Conservation (phyloP, 1,284 basidiomycete species). For the Ceratobasidium sp. region DNA sequence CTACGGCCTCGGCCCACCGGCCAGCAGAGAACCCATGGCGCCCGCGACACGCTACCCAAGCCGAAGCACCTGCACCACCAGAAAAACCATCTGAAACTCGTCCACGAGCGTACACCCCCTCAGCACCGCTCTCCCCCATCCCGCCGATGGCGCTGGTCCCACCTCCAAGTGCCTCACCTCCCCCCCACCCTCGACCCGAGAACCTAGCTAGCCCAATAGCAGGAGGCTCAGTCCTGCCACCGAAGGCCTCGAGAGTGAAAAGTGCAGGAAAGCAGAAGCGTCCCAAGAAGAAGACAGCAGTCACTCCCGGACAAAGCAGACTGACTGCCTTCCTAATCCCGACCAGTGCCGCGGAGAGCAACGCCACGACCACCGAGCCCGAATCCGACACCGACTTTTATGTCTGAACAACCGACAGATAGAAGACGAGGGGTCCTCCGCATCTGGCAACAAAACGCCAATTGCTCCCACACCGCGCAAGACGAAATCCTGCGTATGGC, state of each 20-base stretch:
- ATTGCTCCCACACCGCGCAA: not conserved
- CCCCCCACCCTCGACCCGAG: conserved; percentile 2
- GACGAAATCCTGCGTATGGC: not conserved
- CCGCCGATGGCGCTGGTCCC: not conserved
- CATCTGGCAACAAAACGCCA: conserved; percentile 27
- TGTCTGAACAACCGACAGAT: not conserved
- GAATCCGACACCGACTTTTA: not conserved
- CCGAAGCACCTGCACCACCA: too few species aligned
- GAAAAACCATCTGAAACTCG: too few species aligned
- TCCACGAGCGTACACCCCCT: too few species aligned
- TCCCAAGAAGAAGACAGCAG: not conserved
- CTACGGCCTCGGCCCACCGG: not conserved
- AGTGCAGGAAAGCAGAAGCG: not conserved
- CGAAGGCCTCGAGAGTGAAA: not conserved
- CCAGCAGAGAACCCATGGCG: too few species aligned
- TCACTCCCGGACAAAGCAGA: not conserved
- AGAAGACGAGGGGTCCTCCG: not conserved
- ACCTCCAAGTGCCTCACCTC: not conserved
- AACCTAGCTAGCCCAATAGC: not conserved
- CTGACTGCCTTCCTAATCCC: not conserved
- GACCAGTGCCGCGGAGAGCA: not conserved
- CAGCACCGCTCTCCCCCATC: too few species aligned
- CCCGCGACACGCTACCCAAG: too few species aligned
- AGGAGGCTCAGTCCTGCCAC: not conserved
- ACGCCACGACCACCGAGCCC: not conserved